phyloP scores from a whole-genome alignment of 176 grass and related monocot species.

The Triticum turgidum region DNA sequence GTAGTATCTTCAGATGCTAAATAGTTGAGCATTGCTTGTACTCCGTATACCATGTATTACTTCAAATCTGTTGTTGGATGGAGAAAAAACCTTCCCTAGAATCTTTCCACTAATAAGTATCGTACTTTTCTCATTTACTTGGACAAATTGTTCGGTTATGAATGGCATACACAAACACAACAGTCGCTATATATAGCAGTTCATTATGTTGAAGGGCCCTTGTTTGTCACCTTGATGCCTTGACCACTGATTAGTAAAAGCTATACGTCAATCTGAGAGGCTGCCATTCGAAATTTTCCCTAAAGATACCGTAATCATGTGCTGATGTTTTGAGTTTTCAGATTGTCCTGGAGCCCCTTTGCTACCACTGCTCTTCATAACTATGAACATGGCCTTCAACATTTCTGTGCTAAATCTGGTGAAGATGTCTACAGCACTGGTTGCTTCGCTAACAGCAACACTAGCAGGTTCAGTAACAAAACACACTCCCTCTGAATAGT shows the following conservation, averaged over 20 bases:
- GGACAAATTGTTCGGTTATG: constrained; percentile 4
- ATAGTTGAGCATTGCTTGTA: background rate
- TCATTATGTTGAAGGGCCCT: background rate
- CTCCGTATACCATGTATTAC: constrained; percentile 8
- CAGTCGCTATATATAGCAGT: background rate
- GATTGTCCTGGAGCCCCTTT: constrained; percentile 82
- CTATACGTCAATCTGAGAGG: background rate
- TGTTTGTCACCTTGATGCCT: background rate
- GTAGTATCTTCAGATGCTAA: constrained; percentile 25
- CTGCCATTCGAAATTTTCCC: background rate
- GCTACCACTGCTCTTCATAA: constrained; percentile 75
- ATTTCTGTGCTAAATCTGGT: constrained; percentile 85
- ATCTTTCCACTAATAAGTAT: background rate
- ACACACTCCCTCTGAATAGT: constrained; percentile 1
- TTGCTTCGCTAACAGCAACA: constrained; percentile 81
- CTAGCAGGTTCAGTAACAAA: constrained; percentile 60
- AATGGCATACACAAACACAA: background rate
- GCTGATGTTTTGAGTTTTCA: constrained; percentile 45
- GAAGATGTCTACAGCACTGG: constrained; percentile 88
- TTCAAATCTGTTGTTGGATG: constrained; percentile 21
- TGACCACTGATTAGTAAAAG: background rate
- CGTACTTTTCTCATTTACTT: background rate
- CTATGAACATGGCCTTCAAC: constrained; percentile 90
- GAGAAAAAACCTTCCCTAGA: background rate
- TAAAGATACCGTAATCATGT: background rate